Percentiles rank a stretch among this genome's conserved stretches.
These are phyloP conservation scores for Auriscalpium vulgare DNA, from an alignment of 768 basidiomycete species.

Conservation along the genomic window DNA sequence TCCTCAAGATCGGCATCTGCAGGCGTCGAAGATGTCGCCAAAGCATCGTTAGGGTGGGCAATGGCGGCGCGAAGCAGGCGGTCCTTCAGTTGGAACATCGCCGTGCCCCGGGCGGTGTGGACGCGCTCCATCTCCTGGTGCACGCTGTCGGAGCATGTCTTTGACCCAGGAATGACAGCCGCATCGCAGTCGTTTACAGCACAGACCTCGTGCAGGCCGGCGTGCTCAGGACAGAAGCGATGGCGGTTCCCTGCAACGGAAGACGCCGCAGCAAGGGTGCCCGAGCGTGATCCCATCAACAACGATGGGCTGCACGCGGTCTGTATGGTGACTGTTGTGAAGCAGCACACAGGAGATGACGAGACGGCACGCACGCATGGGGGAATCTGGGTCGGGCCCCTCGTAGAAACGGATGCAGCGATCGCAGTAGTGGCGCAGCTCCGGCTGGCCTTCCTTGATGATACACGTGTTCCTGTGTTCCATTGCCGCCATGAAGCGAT, in stretches of 20 bases:
- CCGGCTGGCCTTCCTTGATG: constrained; percentile 18
- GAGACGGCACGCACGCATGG: background rate
- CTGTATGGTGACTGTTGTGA: background rate
- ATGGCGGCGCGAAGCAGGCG: too few relatives aligned
- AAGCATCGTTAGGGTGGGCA: too few relatives aligned
- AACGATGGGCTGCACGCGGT: background rate
- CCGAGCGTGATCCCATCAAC: background rate
- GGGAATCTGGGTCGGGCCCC: too few relatives aligned
- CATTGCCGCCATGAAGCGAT: constrained; percentile 22
- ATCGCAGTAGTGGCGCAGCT: constrained; percentile 16
- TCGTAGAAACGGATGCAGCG: background rate
- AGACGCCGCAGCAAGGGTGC: background rate
- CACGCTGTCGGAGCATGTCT: too few relatives aligned
- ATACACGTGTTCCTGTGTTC: constrained; percentile 18
- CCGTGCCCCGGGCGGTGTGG: too few relatives aligned
- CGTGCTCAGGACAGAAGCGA: background rate
- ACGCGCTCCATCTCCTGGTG: too few relatives aligned
- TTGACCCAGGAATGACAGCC: too few relatives aligned
- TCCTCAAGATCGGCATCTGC: too few relatives aligned
- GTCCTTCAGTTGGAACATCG: too few relatives aligned
- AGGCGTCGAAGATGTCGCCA: too few relatives aligned
- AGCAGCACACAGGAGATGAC: background rate
- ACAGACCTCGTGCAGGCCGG: background rate
- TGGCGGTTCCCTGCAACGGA: background rate
- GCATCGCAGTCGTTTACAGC: background rate